These are phyloP conservation scores for Wickerhamomyces canadensis DNA, from an alignment of 805 yeast species.

Conservation along the genomic window DNA sequence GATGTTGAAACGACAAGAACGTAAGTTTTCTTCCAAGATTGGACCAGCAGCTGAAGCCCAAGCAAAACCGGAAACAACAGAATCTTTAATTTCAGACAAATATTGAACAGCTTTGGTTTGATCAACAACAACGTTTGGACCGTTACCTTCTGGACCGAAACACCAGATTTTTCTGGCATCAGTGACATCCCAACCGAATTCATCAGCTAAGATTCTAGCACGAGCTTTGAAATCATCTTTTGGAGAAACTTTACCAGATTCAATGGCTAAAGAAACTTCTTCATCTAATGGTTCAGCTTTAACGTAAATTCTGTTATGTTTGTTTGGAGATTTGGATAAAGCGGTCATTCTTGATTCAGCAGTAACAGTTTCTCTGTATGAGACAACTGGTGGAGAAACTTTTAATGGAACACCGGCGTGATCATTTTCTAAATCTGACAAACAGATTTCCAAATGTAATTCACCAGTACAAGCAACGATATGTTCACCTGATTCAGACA, in stretches of 20 bases:
- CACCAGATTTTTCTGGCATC: conserved; percentile 99
- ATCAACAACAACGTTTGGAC: conserved; percentile 98
- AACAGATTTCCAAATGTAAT: conserved; percentile 97
- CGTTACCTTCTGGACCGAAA: conserved; percentile 99
- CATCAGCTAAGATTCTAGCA: conserved; percentile 98
- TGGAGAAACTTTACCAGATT: conserved; percentile 85
- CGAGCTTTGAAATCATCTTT: conserved; percentile 98
- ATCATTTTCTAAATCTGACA: conserved; percentile 92
- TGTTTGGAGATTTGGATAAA: conserved; percentile 98
- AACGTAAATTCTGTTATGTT: conserved; percentile 99
- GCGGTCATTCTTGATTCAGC: conserved; percentile 93
- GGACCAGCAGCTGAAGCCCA: conserved; percentile 99
- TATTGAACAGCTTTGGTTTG: conserved; percentile 99
- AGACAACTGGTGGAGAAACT: conserved; percentile 95
- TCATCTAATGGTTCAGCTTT: conserved; percentile 95
- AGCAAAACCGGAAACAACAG: conserved; percentile 99
- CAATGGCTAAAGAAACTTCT: conserved; percentile 89
- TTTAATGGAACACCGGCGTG: conserved; percentile 99
- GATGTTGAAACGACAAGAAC: conserved; percentile 96
- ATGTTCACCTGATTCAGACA: conserved; percentile 97
- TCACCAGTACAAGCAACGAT: conserved; percentile 99
- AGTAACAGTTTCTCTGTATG: conserved; percentile 98
- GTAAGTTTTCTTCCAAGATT: conserved; percentile 90
- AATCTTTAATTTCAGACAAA: conserved; percentile 98
- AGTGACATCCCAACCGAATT: conserved; percentile 98